Evolutionary conservation across 768 basidiomycete genomes (phyloP).

Genomic region (Punctularia strigosozonata): DNA sequence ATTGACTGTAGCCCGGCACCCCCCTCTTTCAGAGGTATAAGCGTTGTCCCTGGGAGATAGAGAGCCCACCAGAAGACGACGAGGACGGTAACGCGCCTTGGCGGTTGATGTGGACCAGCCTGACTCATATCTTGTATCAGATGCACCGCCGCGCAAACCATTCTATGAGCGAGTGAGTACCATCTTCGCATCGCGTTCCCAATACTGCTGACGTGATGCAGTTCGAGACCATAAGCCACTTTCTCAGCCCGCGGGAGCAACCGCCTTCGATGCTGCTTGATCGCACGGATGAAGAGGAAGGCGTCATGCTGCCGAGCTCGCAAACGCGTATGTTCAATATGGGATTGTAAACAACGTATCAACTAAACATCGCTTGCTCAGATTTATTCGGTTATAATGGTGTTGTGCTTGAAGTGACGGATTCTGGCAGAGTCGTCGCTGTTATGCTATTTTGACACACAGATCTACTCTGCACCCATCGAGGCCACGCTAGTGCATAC

Average conservation of each 20-base stretch:
- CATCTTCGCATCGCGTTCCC: neutral
- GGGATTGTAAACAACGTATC: conserved; percentile 1
- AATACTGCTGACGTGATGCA: conserved; percentile 14
- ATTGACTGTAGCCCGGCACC: conserved; percentile 68
- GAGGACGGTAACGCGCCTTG: conserved; percentile 48
- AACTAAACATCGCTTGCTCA: conserved; percentile 14
- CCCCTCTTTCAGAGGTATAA: conserved; percentile 86
- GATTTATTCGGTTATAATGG: conserved; percentile 70
- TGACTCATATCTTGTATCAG: conserved; percentile 21
- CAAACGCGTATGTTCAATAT: conserved; percentile 56
- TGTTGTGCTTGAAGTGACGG: conserved; percentile 68
- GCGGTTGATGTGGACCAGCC: conserved; percentile 1
- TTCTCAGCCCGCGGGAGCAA: conserved; percentile 60
- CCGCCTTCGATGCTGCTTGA: conserved; percentile 76
- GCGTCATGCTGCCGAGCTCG: conserved; percentile 53
- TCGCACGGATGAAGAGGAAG: conserved; percentile 66
- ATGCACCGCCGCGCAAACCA: conserved; percentile 62
- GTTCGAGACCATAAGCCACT: conserved; percentile 73
- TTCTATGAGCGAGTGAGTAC: conserved; percentile 54
- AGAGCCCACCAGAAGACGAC: conserved; percentile 69
- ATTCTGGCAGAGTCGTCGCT: conserved; percentile 64
- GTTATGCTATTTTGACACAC: conserved; percentile 51
- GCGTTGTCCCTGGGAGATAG: conserved; percentile 85
- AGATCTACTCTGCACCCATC: conserved; percentile 2
- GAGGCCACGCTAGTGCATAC: neutral